Evolutionary conservation across 75 land plant genomes (phyloP).

Genomic region (Gnetum montanum): DNA sequence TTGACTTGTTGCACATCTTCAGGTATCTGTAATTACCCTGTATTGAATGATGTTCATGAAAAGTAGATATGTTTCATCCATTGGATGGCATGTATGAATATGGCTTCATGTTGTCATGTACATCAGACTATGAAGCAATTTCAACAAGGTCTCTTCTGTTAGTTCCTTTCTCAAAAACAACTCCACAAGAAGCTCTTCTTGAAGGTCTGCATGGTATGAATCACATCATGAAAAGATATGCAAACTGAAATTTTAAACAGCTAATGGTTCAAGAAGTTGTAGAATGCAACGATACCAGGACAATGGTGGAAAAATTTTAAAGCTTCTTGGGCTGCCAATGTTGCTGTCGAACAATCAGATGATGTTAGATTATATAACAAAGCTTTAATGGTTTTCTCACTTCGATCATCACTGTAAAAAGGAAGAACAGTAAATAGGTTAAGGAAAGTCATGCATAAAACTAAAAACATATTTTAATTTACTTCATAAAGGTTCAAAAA

Average conservation of each 20-base stretch:
- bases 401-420: conserved; percentile 18
- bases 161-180: conserved; percentile 16
- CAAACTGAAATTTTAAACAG: neutral
- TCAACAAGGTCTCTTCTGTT: conserved; percentile 16
- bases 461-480: neutral
- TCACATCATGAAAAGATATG: neutral
- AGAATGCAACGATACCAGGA: conserved; percentile 5
- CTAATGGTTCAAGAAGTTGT: neutral
- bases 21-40: too few relatives aligned
- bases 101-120: neutral
- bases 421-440: neutral
- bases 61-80: too few relatives aligned
- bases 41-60: too few relatives aligned
- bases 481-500: too few relatives aligned
- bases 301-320: conserved; percentile 21
- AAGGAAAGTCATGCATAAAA: neutral
- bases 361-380: conserved; percentile 22
- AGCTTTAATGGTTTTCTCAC: conserved; percentile 12
- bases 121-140: conserved; percentile 17
- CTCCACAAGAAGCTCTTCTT: conserved; percentile 22
- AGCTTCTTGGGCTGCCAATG: conserved; percentile 23
- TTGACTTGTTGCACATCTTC: too few relatives aligned
- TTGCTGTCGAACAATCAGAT: conserved; percentile 14
- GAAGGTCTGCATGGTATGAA: conserved; percentile 15
- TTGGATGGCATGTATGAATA: too few relatives aligned